Base-by-base conservation (phyloP, 306 rosid genomes). In the Pyrus pyrifolia region DNA sequence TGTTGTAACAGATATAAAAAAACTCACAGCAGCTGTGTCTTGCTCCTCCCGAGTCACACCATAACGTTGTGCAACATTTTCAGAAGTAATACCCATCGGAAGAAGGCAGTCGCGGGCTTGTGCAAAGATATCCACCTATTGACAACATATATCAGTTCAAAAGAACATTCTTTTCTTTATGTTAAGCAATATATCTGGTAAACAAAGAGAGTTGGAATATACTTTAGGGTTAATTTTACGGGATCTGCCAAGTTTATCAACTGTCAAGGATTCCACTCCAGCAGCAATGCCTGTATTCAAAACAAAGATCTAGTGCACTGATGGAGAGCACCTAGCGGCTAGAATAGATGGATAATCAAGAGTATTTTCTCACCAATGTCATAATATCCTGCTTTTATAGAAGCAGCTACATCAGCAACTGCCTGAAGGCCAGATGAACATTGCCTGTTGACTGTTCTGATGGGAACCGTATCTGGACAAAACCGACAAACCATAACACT, bases 401-500 rank as follows among this genome's bases (percentile, higher is more conserved):
- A 83, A 59, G 98, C 96, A 85, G 97, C 97, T 76, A 95, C 96
- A 80, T 95, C 98, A 79, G 97, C 86, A 77, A 92, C 97, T 11
- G 98, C 97, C 80, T 90, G 97, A 73, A 95, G 97, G 72, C 98
- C 93, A 2, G 96, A 95, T 30, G 98, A 95, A 80, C 98, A 95
- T 85, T 90, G 98, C 76, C 98, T 81, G 78, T 95, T 92, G 72
- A 92, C 96, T 0, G 98, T 90, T 81, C 97, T 84, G 77, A 92
- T 79, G n/a, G 96, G 93, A 78, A 89, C 93, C 2, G 92, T 83
- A 22, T 90, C 98, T 95, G 87, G 33, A 82, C 38, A 73, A 77
- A 80, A 72, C 31, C 76, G 46, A 42, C 65, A 70, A 52, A 52
- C 38, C 73, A 75, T 11, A 57, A 57, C 71, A 62, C 19, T 25